Percentiles rank a stretch among this genome's conserved stretches.
Conservation (phyloP, 495 filamentous ascomycete species). For the Neurospora cerealis region DNA sequence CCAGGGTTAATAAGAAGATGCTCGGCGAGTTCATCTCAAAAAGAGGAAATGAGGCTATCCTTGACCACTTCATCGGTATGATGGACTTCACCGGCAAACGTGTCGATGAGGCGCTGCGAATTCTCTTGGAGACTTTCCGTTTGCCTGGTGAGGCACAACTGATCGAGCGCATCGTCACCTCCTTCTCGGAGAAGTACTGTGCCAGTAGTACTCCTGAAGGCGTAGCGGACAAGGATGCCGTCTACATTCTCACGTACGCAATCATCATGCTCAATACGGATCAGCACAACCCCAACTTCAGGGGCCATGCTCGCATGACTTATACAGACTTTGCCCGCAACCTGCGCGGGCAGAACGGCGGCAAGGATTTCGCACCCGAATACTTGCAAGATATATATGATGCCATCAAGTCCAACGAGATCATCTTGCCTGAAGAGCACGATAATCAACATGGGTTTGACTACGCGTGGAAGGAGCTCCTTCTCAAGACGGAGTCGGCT, state of each 20-base stretch:
- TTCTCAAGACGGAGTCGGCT: conserved; percentile 72
- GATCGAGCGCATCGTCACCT: conserved; percentile 85
- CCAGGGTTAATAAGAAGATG: conserved; percentile 77
- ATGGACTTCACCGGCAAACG: conserved; percentile 82
- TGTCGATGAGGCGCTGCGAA: conserved; percentile 80
- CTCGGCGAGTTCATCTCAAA: conserved; percentile 92
- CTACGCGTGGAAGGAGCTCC: conserved; percentile 90
- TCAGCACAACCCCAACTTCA: conserved; percentile 88
- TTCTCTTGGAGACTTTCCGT: conserved; percentile 85
- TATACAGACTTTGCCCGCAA: conserved; percentile 74
- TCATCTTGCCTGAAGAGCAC: conserved; percentile 94
- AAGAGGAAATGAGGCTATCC: conserved; percentile 66
- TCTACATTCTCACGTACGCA: conserved; percentile 85
- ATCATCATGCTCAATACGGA: conserved; percentile 96
- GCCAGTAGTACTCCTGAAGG: conserved; percentile 57
- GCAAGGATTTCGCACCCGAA: conserved; percentile 72
- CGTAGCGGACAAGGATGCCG: conserved; percentile 81
- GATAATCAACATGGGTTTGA: conserved; percentile 94
- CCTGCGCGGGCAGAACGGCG: conserved; percentile 77
- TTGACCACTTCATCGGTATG: conserved; percentile 72
- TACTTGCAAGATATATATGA: conserved; percentile 86
- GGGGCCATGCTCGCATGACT: conserved; percentile 70
- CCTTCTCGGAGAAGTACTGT: conserved; percentile 81
- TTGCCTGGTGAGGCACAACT: conserved; percentile 85
- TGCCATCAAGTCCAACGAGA: conserved; percentile 85